Evolutionary conservation across 2,329 filamentous ascomycete species (phyloP).

Genomic region (Colletotrichum somersetense): DNA sequence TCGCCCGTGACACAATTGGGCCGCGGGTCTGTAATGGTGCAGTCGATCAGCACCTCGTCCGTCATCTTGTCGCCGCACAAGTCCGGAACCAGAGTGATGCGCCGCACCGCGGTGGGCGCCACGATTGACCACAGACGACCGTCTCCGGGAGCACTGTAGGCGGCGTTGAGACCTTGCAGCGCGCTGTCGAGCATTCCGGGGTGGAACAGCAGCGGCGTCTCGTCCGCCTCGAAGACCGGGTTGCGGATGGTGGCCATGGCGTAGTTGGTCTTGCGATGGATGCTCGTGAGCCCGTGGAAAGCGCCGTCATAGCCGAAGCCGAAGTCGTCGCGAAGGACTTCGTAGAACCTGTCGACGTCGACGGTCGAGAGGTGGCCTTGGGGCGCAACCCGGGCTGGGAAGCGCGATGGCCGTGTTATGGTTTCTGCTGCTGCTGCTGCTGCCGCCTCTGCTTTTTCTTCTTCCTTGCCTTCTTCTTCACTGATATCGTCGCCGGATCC

Average conservation of each 20-base stretch:
- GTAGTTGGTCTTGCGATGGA: conserved; percentile 37
- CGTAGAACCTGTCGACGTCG: conserved; percentile 43
- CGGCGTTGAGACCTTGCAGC: conserved; percentile 1
- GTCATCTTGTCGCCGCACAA: conserved; percentile 34
- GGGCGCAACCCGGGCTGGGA: background rate
- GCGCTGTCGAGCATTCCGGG: conserved; percentile 12
- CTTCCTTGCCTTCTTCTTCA: background rate
- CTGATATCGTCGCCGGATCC: background rate
- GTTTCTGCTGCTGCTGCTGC: too few species aligned
- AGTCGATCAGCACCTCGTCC: conserved; percentile 5
- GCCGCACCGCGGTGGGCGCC: background rate
- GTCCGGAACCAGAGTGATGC: background rate
- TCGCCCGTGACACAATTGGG: conserved; percentile 3
- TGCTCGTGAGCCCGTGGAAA: conserved; percentile 42
- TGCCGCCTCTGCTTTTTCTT: background rate
- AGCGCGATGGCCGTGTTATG: background rate
- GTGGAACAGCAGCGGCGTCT: conserved; percentile 5
- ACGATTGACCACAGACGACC: background rate
- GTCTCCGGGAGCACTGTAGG: conserved; percentile 12
- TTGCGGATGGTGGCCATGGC: conserved; percentile 18
- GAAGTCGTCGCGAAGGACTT: conserved; percentile 39
- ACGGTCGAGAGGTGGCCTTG: conserved; percentile 5
- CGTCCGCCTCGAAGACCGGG: background rate
- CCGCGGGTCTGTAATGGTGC: conserved; percentile 3
- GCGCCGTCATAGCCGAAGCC: conserved; percentile 44